phyloP scores from a whole-genome alignment of 345 rosid species.

The Passiflora organensis region DNA sequence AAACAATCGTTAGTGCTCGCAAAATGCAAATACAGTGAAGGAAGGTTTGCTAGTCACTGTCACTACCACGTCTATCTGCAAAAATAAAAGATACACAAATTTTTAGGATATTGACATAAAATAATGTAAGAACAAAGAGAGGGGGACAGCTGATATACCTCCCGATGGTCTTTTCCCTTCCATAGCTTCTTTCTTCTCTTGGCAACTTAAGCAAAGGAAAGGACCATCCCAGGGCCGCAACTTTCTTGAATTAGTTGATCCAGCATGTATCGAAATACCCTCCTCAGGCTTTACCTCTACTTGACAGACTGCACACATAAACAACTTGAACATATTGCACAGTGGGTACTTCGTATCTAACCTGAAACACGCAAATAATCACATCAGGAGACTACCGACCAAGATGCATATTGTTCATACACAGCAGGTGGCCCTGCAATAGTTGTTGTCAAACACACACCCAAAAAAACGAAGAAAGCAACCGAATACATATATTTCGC shows the following conservation, averaged over 20 bases:
- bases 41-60: constrained; percentile 68
- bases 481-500: background rate
- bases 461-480: constrained; percentile 1
- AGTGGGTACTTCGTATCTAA: constrained; percentile 88
- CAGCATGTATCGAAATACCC: constrained; percentile 89
- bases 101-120: constrained; percentile 8
- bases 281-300: constrained; percentile 95
- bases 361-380: constrained; percentile 43
- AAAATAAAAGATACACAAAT: constrained; percentile 8
- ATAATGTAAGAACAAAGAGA: background rate
- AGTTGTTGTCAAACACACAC: background rate
- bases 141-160: constrained; percentile 38
- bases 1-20: constrained; percentile 34
- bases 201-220: constrained; percentile 94
- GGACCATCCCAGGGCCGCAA: constrained; percentile 99
- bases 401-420: background rate
- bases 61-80: constrained; percentile 82
- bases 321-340: constrained; percentile 96
- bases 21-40: constrained; percentile 7
- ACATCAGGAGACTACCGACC: constrained; percentile 11
- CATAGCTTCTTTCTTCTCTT: constrained; percentile 95
- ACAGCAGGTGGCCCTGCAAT: background rate
- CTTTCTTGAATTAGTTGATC: constrained; percentile 49
- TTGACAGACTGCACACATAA: constrained; percentile 98
- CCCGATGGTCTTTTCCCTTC: constrained; percentile 85